phyloP scores from a whole-genome alignment of 495 filamentous ascomycete genomes.

The Tuber borchii region DNA sequence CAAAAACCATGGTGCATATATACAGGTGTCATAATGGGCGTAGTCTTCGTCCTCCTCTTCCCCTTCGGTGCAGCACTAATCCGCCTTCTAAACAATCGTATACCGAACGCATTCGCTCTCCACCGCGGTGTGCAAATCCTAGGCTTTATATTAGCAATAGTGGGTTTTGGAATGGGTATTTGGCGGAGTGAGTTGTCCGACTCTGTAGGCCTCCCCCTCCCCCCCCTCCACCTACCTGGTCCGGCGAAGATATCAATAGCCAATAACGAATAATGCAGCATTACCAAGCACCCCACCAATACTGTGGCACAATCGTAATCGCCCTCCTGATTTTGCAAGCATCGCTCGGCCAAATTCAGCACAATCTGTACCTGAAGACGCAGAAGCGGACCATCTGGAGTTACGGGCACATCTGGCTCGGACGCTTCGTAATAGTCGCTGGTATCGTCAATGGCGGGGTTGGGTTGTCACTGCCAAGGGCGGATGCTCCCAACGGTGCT shows the following conservation, averaged over 20 bases:
- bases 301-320: slow-evolving; percentile 56
- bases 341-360: slow-evolving; percentile 58
- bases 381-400: slow-evolving; percentile 51
- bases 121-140: slow-evolving; percentile 58
- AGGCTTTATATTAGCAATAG: slow-evolving; percentile 52
- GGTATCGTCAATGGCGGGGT: slow-evolving; percentile 67
- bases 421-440: slow-evolving; percentile 55
- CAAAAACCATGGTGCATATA: neutral
- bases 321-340: slow-evolving; percentile 59
- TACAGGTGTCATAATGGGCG: slow-evolving; percentile 51
- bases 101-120: slow-evolving; percentile 43
- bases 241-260: slow-evolving; percentile 1
- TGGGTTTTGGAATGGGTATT: slow-evolving; percentile 59
- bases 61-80: slow-evolving; percentile 55
- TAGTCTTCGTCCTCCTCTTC: slow-evolving; percentile 53
- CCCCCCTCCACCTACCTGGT: neutral
- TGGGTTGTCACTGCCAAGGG: slow-evolving; percentile 51
- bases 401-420: slow-evolving; percentile 65
- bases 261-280: slow-evolving; percentile 40
- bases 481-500: slow-evolving; percentile 45
- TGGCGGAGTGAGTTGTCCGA: slow-evolving; percentile 45
- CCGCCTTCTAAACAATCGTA: slow-evolving; percentile 48
- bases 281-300: slow-evolving; percentile 27
- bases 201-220: slow-evolving; percentile 33
- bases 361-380: slow-evolving; percentile 50